A percentile compares a stretch with the other conserved stretches of the same genome.
Evolutionary conservation across 1,139 yeast species (phyloP).

Genomic region (Candida glucosophila): DNA sequence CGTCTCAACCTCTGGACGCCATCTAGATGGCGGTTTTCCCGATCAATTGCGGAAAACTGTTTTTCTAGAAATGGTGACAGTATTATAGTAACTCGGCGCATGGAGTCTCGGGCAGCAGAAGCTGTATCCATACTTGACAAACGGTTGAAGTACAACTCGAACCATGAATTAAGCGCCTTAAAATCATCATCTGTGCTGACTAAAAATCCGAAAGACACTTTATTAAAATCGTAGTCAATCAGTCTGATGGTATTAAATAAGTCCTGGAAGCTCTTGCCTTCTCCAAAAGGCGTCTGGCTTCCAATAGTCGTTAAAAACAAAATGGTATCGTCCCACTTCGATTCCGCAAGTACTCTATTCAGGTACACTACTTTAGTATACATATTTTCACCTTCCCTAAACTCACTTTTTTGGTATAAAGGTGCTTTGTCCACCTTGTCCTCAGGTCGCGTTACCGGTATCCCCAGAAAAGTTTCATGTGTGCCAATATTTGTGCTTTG

Average conservation of each 20-base stretch:
- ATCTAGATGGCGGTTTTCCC: slow-evolving; percentile 23
- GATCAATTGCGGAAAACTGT: slow-evolving; percentile 10
- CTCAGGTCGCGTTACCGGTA: too few species aligned
- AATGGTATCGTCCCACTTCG: slow-evolving; percentile 9
- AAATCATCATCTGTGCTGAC: slow-evolving; percentile 19
- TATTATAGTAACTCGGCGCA: slow-evolving; percentile 17
- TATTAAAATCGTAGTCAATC: slow-evolving; percentile 9
- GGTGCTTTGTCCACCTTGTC: too few species aligned
- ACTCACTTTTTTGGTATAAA: too few species aligned
- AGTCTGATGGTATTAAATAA: slow-evolving; percentile 16
- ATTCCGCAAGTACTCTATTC: slow-evolving; percentile 4
- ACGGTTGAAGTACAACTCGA: slow-evolving; percentile 9
- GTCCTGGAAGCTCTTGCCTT: slow-evolving; percentile 13
- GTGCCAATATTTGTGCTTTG: too few species aligned
- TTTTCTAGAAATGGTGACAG: slow-evolving; percentile 26
- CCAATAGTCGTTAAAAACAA: slow-evolving; percentile 18
- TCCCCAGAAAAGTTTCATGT: too few species aligned
- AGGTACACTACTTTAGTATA: slow-evolving; percentile 7
- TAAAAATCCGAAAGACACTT: slow-evolving; percentile 21
- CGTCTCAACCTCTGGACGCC: slow-evolving; percentile 23
- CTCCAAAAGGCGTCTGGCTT: slow-evolving; percentile 20
- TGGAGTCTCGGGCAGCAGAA: slow-evolving; percentile 1
- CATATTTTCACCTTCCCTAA: too few species aligned
- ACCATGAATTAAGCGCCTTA: slow-evolving; percentile 9
- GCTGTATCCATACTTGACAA: slow-evolving; percentile 1